Percentiles rank a stretch among this genome's conserved stretches.
phyloP scores from a whole-genome alignment of 2,329 filamentous ascomycete species.

The Anisogramma anomala region DNA sequence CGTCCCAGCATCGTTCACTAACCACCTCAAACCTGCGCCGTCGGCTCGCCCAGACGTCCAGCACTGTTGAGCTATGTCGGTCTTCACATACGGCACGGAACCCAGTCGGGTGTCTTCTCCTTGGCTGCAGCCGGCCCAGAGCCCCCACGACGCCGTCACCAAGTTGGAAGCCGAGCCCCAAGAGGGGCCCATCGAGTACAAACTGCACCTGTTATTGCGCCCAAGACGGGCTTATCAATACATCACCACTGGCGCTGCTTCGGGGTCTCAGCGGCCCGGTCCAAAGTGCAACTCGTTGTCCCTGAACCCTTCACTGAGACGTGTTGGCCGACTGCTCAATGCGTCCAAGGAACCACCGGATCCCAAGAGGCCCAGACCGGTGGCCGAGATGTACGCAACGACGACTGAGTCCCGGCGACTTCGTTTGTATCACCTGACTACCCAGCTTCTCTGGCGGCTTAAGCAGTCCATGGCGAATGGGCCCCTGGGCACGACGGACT shows the following conservation, averaged over 20 bases:
- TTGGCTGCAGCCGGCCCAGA: conserved; percentile 56
- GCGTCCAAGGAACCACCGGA: not conserved
- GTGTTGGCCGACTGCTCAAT: conserved; percentile 5
- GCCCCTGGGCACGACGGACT: conserved; percentile 29
- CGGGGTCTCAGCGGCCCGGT: conserved; percentile 5
- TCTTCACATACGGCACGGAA: conserved; percentile 89
- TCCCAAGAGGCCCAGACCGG: not conserved
- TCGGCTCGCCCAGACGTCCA: too few species aligned
- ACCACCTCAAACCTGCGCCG: not conserved
- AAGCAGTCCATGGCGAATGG: conserved; percentile 80
- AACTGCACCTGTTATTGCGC: conserved; percentile 77
- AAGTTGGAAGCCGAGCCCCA: conserved; percentile 84
- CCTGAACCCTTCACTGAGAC: not conserved
- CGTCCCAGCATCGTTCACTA: not conserved
- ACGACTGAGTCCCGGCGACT: conserved; percentile 64
- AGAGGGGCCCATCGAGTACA: conserved; percentile 91
- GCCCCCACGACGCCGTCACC: conserved; percentile 39
- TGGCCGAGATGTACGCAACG: conserved; percentile 8
- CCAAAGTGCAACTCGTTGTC: not conserved
- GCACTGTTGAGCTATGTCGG: conserved; percentile 60
- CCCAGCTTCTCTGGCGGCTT: conserved; percentile 85
- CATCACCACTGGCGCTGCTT: conserved; percentile 46
- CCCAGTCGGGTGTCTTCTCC: conserved; percentile 82
- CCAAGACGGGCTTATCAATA: conserved; percentile 56
- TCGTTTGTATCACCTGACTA: conserved; percentile 81